Conservation (phyloP, 2,329 filamentous ascomycete genomes). For the Colletotrichum sidae region DNA sequence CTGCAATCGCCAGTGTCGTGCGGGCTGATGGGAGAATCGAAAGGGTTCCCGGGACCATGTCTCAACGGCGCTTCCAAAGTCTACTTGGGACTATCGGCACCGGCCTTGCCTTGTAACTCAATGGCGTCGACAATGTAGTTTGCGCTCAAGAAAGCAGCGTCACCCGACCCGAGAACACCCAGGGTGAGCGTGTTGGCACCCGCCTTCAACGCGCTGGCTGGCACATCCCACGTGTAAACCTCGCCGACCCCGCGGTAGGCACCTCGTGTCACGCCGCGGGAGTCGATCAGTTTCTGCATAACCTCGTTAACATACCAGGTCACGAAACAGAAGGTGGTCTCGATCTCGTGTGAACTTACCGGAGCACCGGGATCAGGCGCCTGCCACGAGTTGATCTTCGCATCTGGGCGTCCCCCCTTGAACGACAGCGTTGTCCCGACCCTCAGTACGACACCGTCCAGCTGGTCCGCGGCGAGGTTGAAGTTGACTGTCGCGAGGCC, state of each 20-base stretch:
- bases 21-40: too few species aligned
- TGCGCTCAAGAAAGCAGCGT: conserved; percentile 59
- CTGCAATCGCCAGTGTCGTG: too few species aligned
- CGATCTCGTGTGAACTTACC: conserved; percentile 45
- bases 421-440: conserved; percentile 69
- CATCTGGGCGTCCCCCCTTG: conserved; percentile 63
- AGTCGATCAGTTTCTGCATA: conserved; percentile 57
- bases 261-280: conserved; percentile 67
- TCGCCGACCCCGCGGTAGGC: conserved; percentile 68
- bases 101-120: conserved; percentile 28
- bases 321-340: not conserved
- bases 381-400: conserved; percentile 49
- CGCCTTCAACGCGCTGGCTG: conserved; percentile 59
- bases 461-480: conserved; percentile 53
- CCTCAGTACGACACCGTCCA: conserved; percentile 60
- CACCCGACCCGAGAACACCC: conserved; percentile 62
- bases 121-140: conserved; percentile 47
- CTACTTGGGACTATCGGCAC: not conserved
- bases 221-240: conserved; percentile 64
- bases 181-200: conserved; percentile 67
- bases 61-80: not conserved
- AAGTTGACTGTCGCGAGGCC: conserved; percentile 63
- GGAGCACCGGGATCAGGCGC: conserved; percentile 46
- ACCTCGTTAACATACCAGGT: conserved; percentile 46
- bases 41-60: not conserved